These are phyloP conservation scores for Lachnellula arida DNA, from an alignment of 2,329 filamentous ascomycete species.

Conservation along the genomic window DNA sequence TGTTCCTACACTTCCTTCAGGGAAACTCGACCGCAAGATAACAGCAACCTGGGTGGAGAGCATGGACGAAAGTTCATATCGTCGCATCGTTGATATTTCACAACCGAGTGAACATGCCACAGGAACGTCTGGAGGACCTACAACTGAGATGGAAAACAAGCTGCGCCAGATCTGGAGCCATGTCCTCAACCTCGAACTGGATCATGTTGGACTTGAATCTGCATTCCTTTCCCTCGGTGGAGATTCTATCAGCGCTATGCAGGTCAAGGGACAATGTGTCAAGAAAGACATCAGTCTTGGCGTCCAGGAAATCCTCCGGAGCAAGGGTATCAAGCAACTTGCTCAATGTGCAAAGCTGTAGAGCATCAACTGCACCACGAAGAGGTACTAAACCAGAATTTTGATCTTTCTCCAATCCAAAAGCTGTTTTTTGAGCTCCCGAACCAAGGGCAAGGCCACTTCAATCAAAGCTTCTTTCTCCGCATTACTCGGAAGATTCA, in stretches of 20 bases:
- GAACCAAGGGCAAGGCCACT: conserved; percentile 16
- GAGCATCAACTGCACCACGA: neutral
- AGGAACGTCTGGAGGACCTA: neutral
- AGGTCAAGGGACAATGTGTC: conserved; percentile 10
- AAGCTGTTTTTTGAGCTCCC: conserved; percentile 21
- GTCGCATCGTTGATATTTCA: neutral
- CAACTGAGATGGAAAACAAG: conserved; percentile 7
- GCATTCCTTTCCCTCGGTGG: conserved; percentile 20
- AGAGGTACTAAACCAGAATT: conserved; percentile 7
- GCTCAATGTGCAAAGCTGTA: conserved; percentile 1
- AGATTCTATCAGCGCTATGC: conserved; percentile 24
- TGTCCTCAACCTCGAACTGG: conserved; percentile 11
- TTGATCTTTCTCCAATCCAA: conserved; percentile 27
- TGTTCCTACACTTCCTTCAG: conserved; percentile 13
- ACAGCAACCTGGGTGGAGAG: conserved; percentile 8
- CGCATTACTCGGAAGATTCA: conserved; percentile 1
- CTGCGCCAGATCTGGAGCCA: conserved; percentile 10
- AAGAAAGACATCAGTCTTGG: conserved; percentile 10
- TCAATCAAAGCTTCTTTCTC: conserved; percentile 27
- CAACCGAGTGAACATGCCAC: neutral
- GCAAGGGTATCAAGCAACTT: conserved; percentile 13
- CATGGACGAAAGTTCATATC: conserved; percentile 4
- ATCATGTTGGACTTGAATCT: conserved; percentile 10
- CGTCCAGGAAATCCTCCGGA: conserved; percentile 20
- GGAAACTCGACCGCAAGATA: conserved; percentile 19